Conservation (phyloP, 1,284 basidiomycete genomes). For the Afroboletus lepidellus region DNA sequence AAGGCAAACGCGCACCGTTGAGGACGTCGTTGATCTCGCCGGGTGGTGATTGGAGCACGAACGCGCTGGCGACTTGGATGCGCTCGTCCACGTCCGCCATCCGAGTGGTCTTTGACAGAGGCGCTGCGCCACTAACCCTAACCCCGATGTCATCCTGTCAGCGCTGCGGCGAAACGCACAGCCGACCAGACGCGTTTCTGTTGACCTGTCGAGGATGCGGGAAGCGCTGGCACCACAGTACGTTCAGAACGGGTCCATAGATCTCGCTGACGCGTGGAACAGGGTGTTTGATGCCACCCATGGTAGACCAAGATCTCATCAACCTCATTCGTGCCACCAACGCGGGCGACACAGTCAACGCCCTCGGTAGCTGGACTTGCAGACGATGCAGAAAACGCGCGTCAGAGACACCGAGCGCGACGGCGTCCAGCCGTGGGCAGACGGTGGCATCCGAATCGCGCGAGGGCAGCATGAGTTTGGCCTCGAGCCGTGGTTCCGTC, state of each 20-base stretch:
- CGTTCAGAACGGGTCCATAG: constrained; percentile 13
- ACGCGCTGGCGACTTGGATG: constrained; percentile 69
- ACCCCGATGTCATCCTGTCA: constrained; percentile 24
- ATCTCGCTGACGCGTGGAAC: background rate
- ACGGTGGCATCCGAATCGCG: constrained; percentile 6
- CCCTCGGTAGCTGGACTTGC: constrained; percentile 23
- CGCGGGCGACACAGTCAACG: constrained; percentile 15
- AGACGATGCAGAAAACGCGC: constrained; percentile 27
- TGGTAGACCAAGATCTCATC: constrained; percentile 27
- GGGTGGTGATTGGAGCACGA: constrained; percentile 87
- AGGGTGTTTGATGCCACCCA: constrained; percentile 31
- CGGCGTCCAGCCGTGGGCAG: constrained; percentile 9
- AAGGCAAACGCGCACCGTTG: constrained; percentile 56
- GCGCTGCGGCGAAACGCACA: constrained; percentile 23
- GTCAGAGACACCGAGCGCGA: constrained; percentile 1
- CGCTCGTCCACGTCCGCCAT: constrained; percentile 61
- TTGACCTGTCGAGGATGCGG: constrained; percentile 25
- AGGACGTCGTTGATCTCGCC: constrained; percentile 96
- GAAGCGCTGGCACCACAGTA: constrained; percentile 33
- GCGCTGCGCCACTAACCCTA: constrained; percentile 23
- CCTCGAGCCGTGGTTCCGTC: background rate
- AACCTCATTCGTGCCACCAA: constrained; percentile 22
- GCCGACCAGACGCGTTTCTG: constrained; percentile 26
- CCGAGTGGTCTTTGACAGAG: background rate
- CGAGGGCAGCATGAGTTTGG: background rate